A percentile compares a stretch with the other conserved stretches of the same genome.
Conservation (phyloP, 345 rosid genomes). For the Brassica rapa region DNA sequence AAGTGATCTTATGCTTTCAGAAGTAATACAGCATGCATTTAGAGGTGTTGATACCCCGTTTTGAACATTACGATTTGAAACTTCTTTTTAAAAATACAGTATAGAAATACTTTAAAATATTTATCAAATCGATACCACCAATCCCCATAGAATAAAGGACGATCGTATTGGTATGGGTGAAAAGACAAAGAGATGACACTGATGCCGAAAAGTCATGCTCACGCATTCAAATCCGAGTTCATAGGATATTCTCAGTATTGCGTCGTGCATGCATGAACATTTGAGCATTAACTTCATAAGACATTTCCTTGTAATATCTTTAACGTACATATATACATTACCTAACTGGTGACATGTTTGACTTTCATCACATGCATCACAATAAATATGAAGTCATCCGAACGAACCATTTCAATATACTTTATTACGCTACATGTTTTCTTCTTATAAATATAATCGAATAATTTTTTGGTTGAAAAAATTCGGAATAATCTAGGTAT, state of each 20-base stretch:
- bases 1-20: not conserved
- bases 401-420: not conserved
- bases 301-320: slow-evolving; percentile 12
- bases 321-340: slow-evolving; percentile 1
- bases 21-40: not conserved
- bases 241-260: slow-evolving; percentile 27
- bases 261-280: slow-evolving; percentile 24
- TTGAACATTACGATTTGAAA: not conserved
- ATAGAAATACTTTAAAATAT: not conserved
- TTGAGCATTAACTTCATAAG: not conserved
- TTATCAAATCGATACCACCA: not conserved
- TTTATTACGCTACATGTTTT: not conserved
- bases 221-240: slow-evolving; percentile 9
- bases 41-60: not conserved
- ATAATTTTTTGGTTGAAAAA: not conserved
- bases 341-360: not conserved
- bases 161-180: slow-evolving; percentile 14
- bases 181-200: not conserved
- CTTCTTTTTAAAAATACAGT: too few species aligned
- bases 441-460: not conserved
- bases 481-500: not conserved
- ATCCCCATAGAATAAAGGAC: not conserved
- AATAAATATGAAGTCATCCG: slow-evolving; percentile 18
- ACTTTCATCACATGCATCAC: slow-evolving; percentile 31
- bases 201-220: slow-evolving; percentile 17